Evolutionary conservation across 1,284 basidiomycete species (phyloP).

Genomic region (Pseudozyma tsukubaensis): DNA sequence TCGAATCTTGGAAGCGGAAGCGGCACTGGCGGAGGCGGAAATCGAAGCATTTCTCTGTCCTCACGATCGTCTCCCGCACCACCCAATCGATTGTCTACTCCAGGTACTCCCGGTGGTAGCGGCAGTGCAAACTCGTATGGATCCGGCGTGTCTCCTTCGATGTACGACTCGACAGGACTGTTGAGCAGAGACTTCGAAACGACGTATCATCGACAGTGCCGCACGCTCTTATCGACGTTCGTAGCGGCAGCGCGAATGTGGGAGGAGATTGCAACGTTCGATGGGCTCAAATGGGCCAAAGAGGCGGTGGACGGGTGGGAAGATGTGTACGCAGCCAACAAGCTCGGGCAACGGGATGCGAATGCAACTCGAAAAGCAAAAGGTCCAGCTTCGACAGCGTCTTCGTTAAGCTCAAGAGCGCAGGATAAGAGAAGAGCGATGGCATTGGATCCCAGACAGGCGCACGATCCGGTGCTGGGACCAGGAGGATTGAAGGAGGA

Average conservation of each 20-base stretch:
- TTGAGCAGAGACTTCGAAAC: conserved; percentile 55
- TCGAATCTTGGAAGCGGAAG: conserved; percentile 15
- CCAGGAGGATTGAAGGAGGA: conserved; percentile 39
- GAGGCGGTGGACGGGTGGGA: conserved; percentile 55
- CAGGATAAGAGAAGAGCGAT: conserved; percentile 33
- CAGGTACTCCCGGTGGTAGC: conserved; percentile 21
- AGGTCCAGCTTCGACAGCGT: conserved; percentile 4
- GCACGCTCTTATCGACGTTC: conserved; percentile 50
- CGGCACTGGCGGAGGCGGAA: conserved; percentile 13
- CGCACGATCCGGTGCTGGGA: conserved; percentile 26
- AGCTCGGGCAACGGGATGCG: conserved; percentile 27
- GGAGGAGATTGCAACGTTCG: conserved; percentile 60
- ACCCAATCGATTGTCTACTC: conserved; percentile 18
- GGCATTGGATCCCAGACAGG: conserved; percentile 25
- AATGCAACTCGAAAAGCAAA: conserved; percentile 19
- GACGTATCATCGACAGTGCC: conserved; percentile 57
- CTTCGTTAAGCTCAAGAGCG: conserved; percentile 1
- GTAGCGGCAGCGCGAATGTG: conserved; percentile 46
- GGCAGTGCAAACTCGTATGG: not conserved
- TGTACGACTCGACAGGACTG: conserved; percentile 42
- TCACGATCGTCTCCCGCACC: conserved; percentile 32
- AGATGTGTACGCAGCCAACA: conserved; percentile 38
- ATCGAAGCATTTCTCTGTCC: conserved; percentile 40
- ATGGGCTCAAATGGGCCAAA: conserved; percentile 60
- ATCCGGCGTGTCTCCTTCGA: conserved; percentile 13